Conservation (phyloP, 495 filamentous ascomycete genomes). For the Penicillium cataractarum region DNA sequence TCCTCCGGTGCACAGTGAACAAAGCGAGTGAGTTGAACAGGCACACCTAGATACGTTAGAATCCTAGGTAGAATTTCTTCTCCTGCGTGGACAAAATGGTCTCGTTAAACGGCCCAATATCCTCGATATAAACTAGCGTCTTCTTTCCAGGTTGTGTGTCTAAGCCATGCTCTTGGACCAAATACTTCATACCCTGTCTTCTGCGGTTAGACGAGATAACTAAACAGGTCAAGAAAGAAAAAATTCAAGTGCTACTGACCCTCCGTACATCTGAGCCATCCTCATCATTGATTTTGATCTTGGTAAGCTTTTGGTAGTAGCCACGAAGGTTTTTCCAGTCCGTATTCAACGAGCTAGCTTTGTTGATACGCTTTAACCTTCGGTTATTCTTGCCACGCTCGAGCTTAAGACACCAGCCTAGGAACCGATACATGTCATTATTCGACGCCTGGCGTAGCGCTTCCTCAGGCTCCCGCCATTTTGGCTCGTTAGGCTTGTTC, state of each 20-base stretch:
- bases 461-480: background rate
- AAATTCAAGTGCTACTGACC: slow-evolving; percentile 1
- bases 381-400: background rate
- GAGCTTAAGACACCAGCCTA: background rate
- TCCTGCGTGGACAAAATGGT: slow-evolving; percentile 27
- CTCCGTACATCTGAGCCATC: slow-evolving; percentile 20
- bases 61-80: slow-evolving; percentile 28
- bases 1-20: slow-evolving; percentile 26
- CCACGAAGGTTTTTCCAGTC: slow-evolving; percentile 22
- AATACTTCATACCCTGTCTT: slow-evolving; percentile 24
- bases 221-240: background rate
- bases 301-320: slow-evolving; percentile 27
- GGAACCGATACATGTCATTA: background rate
- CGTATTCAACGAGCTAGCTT: slow-evolving; percentile 17
- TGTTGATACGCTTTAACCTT: background rate
- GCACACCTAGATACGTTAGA: slow-evolving; percentile 25
- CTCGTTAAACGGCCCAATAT: slow-evolving; percentile 28
- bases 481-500: background rate
- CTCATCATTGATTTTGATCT: slow-evolving; percentile 22
- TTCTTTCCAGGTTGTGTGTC: slow-evolving; percentile 22
- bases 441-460: background rate
- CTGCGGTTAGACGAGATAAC: background rate
- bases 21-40: slow-evolving; percentile 24
- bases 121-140: slow-evolving; percentile 26
- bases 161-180: slow-evolving; percentile 19